phyloP scores from a whole-genome alignment of 78 protist species.

The Fonticula alba region DNA sequence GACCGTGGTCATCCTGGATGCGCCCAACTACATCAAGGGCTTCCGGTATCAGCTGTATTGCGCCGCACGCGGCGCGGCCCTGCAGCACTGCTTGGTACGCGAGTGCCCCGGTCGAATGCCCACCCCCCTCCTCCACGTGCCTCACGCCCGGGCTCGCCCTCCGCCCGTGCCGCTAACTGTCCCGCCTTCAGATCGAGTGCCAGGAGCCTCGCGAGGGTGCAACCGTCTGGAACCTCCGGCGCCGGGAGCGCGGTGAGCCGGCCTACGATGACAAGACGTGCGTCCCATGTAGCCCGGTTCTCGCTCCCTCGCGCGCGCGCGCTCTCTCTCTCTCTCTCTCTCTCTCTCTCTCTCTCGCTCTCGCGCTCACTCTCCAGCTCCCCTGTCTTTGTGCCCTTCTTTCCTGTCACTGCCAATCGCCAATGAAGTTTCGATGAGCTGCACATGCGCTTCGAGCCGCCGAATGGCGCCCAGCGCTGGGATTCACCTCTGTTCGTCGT shows the following conservation, averaged over 20 bases:
- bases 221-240: background rate
- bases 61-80: conserved; percentile 36
- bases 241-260: background rate
- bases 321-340: background rate
- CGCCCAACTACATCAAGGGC: conserved; percentile 64
- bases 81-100: conserved; percentile 27
- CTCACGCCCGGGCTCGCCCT: no score
- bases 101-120: background rate
- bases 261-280: no score
- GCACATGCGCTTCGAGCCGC: conserved; percentile 30
- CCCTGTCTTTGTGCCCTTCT: background rate
- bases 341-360: background rate
- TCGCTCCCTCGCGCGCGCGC: no score
- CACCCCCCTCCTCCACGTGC: no score
- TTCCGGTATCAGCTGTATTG: conserved; percentile 55
- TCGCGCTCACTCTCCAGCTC: background rate
- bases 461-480: conserved; percentile 36
- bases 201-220: conserved; percentile 16
- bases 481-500: conserved; percentile 32
- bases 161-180: background rate
- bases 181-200: background rate
- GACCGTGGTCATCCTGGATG: conserved; percentile 37
- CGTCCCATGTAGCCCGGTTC: no score
- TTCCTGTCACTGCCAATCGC: background rate
- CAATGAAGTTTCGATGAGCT: conserved; percentile 15